Evolutionary conservation across 208 protist genomes (phyloP).

Genomic region (Crithidia expoeki): DNA sequence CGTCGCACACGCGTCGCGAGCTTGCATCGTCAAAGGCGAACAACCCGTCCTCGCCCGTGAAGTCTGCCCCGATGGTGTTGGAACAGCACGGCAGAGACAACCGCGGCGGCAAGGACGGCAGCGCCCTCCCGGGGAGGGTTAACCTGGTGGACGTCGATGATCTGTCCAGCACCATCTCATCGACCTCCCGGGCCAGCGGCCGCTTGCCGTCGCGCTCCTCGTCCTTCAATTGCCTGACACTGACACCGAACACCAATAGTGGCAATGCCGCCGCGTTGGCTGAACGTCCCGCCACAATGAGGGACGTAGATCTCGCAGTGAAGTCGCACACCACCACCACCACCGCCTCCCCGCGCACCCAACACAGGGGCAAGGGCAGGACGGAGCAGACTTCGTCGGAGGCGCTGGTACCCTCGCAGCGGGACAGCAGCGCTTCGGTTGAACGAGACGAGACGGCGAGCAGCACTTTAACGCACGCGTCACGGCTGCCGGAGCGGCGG

Average conservation of each 20-base stretch:
- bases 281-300: neutral
- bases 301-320: neutral
- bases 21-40: neutral
- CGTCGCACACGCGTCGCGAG: neutral
- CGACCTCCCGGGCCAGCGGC: neutral
- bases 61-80: neutral
- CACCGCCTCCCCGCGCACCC: neutral
- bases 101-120: too few relatives aligned
- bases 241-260: neutral
- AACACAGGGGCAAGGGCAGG: neutral
- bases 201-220: constrained; percentile 20
- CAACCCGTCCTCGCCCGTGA: neutral
- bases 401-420: neutral
- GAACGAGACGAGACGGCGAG: constrained; percentile 9
- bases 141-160: constrained; percentile 2
- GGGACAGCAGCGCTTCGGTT: neutral
- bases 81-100: neutral
- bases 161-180: neutral
- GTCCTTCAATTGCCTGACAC: constrained; percentile 2
- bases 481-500: constrained; percentile 27
- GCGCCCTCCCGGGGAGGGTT: neutral
- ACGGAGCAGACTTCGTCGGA: constrained; percentile 3
- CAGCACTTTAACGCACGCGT: constrained; percentile 12
- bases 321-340: constrained; percentile 3
- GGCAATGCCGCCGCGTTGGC: neutral